These are phyloP conservation scores for Stagonosporopsis chrysanthemi DNA, from an alignment of 2,329 filamentous ascomycete genomes.

Conservation along the genomic window DNA sequence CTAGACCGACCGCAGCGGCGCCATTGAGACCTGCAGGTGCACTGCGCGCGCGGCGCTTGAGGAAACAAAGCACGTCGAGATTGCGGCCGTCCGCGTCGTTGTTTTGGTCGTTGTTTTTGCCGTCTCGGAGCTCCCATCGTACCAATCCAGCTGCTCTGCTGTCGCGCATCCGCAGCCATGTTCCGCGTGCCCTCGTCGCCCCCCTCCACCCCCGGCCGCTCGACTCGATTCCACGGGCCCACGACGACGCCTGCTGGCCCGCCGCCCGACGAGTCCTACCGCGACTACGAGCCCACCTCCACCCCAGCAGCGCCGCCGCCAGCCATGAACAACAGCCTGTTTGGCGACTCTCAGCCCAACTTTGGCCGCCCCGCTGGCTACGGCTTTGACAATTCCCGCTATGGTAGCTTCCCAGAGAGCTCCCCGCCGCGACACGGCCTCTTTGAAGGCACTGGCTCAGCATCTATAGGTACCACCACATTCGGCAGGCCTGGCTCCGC, in stretches of 20 bases:
- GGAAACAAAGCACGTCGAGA: not conserved
- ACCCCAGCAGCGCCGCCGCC: constrained; percentile 64
- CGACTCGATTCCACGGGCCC: constrained; percentile 45
- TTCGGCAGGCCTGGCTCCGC: constrained; percentile 35
- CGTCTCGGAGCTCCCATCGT: not conserved
- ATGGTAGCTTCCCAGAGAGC: constrained; percentile 34
- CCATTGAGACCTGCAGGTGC: not conserved
- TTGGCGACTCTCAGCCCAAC: constrained; percentile 60
- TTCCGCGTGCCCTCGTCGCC: constrained; percentile 46
- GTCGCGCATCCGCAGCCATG: constrained; percentile 32
- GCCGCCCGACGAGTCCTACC: constrained; percentile 57
- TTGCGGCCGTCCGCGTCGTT: no score
- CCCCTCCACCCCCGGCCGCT: constrained; percentile 47
- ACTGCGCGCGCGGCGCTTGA: not conserved
- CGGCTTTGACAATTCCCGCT: constrained; percentile 31
- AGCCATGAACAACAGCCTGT: constrained; percentile 49
- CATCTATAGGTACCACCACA: constrained; percentile 38
- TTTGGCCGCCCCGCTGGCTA: constrained; percentile 29
- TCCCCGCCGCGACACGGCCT: constrained; percentile 45
- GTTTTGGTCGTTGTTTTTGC: constrained; percentile 20
- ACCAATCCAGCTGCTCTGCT: constrained; percentile 6
- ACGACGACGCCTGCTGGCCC: constrained; percentile 66
- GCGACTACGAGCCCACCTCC: constrained; percentile 57
- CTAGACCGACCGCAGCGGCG: not conserved
- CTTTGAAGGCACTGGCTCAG: constrained; percentile 39